Conservation (phyloP, 1,284 basidiomycete species). For the Phellinidium pouzarii region DNA sequence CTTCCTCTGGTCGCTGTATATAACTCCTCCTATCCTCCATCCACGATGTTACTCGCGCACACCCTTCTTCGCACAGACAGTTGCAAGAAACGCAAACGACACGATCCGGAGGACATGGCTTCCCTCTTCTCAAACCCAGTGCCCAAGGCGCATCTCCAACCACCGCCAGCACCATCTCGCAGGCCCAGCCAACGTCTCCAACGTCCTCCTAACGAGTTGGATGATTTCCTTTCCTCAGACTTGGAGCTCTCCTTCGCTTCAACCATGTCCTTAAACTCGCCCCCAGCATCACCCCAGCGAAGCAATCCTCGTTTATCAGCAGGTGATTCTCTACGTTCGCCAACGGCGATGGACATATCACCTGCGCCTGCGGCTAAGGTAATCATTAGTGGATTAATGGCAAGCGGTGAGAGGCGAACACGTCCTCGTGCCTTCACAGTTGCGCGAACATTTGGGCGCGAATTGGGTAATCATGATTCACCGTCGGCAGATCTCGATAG, state of each 20-base stretch:
- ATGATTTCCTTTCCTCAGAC: slow-evolving; percentile 63
- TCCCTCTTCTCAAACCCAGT: slow-evolving; percentile 37
- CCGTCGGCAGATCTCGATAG: slow-evolving; percentile 32
- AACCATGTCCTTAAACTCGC: slow-evolving; percentile 69
- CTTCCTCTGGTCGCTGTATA: neutral
- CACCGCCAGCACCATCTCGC: slow-evolving; percentile 44
- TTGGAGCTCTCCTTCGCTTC: slow-evolving; percentile 76
- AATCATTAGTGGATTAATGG: slow-evolving; percentile 3
- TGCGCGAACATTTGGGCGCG: slow-evolving; percentile 61
- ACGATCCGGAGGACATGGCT: slow-evolving; percentile 36
- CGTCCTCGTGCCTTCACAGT: slow-evolving; percentile 56
- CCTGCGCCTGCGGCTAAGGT: slow-evolving; percentile 41
- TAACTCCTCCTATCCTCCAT: neutral
- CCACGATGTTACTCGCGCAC: slow-evolving; percentile 11
- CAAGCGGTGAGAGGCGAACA: slow-evolving; percentile 13
- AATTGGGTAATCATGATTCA: slow-evolving; percentile 48
- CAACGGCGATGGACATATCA: slow-evolving; percentile 69
- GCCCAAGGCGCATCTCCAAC: slow-evolving; percentile 42
- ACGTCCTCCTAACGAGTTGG: slow-evolving; percentile 43
- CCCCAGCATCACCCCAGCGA: slow-evolving; percentile 44
- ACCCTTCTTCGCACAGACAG: slow-evolving; percentile 21
- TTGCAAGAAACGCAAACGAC: slow-evolving; percentile 21
- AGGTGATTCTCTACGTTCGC: slow-evolving; percentile 6
- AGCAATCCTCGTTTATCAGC: slow-evolving; percentile 1
- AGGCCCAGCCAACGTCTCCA: slow-evolving; percentile 38